phyloP scores from a whole-genome alignment of 331 rosid species.

The Quercus phellos region DNA sequence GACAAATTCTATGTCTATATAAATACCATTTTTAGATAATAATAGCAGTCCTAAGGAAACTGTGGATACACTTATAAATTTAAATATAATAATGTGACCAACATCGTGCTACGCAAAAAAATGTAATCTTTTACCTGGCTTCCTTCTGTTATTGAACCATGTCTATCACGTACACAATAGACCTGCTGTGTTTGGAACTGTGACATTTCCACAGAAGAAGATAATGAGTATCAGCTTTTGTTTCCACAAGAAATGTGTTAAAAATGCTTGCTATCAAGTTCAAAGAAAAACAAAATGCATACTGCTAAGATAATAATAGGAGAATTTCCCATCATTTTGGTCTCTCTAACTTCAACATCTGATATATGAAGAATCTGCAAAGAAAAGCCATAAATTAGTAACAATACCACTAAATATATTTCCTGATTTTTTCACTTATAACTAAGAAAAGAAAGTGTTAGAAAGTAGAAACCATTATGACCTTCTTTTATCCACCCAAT shows the following conservation, averaged over 20 bases:
- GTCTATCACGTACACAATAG: conserved; percentile 67
- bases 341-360: conserved; percentile 70
- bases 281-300: conserved; percentile 16
- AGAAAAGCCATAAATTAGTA: conserved; percentile 5
- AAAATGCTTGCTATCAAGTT: conserved; percentile 1
- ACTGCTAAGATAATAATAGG: conserved; percentile 73
- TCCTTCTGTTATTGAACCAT: conserved; percentile 78
- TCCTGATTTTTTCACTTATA: neutral
- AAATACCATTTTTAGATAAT: neutral
- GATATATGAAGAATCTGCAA: conserved; percentile 82
- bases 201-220: conserved; percentile 22
- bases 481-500: neutral
- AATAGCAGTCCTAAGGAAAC: neutral
- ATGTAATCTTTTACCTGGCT: conserved; percentile 57
- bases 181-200: conserved; percentile 97
- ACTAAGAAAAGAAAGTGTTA: neutral
- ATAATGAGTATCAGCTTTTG: conserved; percentile 17
- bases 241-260: conserved; percentile 5
- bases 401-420: neutral
- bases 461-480: neutral
- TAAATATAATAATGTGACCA: neutral
- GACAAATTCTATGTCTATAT: neutral
- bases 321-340: conserved; percentile 76
- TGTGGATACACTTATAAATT: neutral
- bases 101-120: neutral